Conservation (phyloP, 139 green algal species). For the Chlamydomonas urium region DNA sequence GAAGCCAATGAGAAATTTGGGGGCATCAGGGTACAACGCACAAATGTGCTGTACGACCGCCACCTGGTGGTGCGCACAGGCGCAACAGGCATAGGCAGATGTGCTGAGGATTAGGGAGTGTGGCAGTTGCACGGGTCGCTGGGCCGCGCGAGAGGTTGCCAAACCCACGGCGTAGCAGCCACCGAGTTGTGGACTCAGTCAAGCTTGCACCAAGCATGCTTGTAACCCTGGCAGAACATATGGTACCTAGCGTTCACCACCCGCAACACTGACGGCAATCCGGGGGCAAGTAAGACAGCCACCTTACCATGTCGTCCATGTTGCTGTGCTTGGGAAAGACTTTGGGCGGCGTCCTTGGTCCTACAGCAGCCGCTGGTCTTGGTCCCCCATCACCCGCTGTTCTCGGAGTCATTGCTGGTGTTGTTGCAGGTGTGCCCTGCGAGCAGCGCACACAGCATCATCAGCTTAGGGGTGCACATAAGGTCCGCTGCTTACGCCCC, state of each 20-base stretch:
- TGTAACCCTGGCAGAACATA: too few relatives aligned
- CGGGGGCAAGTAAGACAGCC: background rate
- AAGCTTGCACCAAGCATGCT: too few relatives aligned
- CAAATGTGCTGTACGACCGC: background rate
- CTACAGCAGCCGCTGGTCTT: background rate
- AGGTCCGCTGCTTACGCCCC: too few relatives aligned
- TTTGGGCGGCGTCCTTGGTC: background rate
- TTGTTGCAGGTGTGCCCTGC: background rate
- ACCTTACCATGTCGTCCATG: constrained; percentile 11
- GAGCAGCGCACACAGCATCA: background rate
- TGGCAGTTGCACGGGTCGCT: too few relatives aligned
- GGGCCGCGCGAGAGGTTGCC: too few relatives aligned
- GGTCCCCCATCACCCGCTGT: background rate
- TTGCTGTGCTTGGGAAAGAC: constrained; percentile 13
- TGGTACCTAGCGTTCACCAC: too few relatives aligned
- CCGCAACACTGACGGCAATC: background rate
- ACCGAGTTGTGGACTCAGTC: too few relatives aligned
- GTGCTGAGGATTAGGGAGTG: too few relatives aligned
- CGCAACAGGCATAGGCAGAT: too few relatives aligned
- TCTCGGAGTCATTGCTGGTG: background rate
- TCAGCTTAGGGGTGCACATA: too few relatives aligned
- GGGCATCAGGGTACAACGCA: background rate
- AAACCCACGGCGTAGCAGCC: too few relatives aligned
- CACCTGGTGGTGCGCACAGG: background rate
- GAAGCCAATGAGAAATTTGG: constrained; percentile 1